Evolutionary conservation across 371 early-diverging fungal genomes (phyloP), one percentile per base, ranked within the genome.

Genomic region (Lichtheimia hyalospora): DNA sequence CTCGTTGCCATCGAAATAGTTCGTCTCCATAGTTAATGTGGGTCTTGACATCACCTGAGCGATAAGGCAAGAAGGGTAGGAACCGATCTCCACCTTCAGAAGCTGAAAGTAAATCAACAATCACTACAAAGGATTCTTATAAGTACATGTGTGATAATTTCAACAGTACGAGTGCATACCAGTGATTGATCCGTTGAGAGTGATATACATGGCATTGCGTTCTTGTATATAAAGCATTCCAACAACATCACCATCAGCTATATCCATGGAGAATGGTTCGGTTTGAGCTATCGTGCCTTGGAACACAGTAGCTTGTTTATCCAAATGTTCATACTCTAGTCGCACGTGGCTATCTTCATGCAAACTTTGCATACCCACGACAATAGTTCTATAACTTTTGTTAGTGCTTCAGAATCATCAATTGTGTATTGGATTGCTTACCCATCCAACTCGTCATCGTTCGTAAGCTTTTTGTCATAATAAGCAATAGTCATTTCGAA

Each of bases 191-290:
- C 65, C 65, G 39, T 64, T 60, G 18, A 60, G 14, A n/a, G 60
- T 56, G 24, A 62, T 51, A 4, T 43, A 52, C 0, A 62, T 23
- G 5, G 12, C 53, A 41, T 62, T 44, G 3, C 18, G 18, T 42
- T 74, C 61, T 12, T 62, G 53, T 5, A 64, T 50, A 53, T 64
- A 74, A 1, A 67, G 6, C 28, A 76, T 42, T 2, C 80, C 80
- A 2, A 76, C 16, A 0, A 34, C 61, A 50, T 73, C 77, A 3
- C 75, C 75, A 52, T 69, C 64, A 3, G 39, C 46, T 1, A 78
- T 58, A 2, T 58, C 44, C 12, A 73, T 16, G 8, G 58, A 25
- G 27, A 78, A 67, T 10, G 69, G 50, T 20, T 60, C 60, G 12
- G 68, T 61, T 8, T 53, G 63, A 7, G 57, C 58, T 3, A 25